These are phyloP conservation scores for Thielaviopsis musarum DNA, from an alignment of 2,329 filamentous ascomycete genomes.

Conservation along the genomic window DNA sequence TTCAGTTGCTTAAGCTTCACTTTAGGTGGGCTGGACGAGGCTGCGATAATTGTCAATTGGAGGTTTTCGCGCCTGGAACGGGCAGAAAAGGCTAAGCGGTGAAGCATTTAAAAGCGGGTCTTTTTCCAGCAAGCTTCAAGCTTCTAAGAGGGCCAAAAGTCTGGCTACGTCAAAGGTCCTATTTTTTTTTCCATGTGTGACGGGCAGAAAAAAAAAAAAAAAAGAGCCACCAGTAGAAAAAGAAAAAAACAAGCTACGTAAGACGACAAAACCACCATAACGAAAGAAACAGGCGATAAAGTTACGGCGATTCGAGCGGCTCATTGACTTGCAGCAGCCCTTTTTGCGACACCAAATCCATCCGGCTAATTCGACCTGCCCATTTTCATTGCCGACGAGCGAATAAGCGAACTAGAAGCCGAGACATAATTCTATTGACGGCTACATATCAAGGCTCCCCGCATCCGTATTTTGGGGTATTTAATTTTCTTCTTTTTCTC, in stretches of 20 bases:
- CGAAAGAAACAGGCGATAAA: neutral
- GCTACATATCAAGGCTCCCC: neutral
- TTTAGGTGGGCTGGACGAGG: slow-evolving; percentile 9
- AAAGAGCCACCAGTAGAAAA: no score
- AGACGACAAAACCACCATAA: neutral
- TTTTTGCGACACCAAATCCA: neutral
- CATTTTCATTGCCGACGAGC: neutral
- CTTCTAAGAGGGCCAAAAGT: neutral
- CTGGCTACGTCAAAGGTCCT: neutral
- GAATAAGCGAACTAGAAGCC: neutral
- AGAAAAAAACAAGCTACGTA: neutral
- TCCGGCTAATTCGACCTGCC: neutral
- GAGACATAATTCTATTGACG: neutral
- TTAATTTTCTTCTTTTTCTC: neutral
- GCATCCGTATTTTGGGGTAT: neutral
- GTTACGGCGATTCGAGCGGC: neutral
- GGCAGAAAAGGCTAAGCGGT: slow-evolving; percentile 10
- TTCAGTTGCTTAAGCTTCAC: neutral
- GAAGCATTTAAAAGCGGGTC: slow-evolving; percentile 1
- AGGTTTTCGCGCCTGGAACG: slow-evolving; percentile 7
- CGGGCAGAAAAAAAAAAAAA: neutral
- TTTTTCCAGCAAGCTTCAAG: neutral
- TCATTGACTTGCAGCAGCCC: neutral
- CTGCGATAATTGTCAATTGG: slow-evolving; percentile 9
- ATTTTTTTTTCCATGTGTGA: neutral